Evolutionary conservation across 202 grass and related monocot genomes (phyloP), one percentile per base, ranked within the genome.

Genomic region (Eragrostis tef): DNA sequence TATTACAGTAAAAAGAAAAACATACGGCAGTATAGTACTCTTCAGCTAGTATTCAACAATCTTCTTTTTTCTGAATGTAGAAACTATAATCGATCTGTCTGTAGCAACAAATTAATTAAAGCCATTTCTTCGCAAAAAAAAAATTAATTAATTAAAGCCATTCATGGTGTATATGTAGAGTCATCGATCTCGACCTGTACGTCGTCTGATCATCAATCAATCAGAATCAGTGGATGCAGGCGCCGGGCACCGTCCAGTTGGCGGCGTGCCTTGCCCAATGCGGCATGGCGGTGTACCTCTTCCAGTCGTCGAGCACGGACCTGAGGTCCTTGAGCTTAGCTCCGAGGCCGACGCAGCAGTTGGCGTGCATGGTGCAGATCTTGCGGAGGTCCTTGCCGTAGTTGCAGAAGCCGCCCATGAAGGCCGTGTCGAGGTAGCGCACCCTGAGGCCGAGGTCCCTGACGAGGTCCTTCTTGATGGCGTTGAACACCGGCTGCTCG

Each of bases 301-400:
- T 90, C 90, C 93, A 96, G 21, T 96, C 88, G 1, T 73, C 31
- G 1, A 90, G 85, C 50, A 92, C 21, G 3, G 6, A 57, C 46
- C 63, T 68, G 6, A 95, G 90, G 51, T 92, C 93, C 10, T 52
- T 48, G 72, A 92, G 71, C 79, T 95, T 95, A 25, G 72, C 11
- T 0, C 73, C 75, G 0, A 97, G 82, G 0, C 91, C 91, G 0
- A 93, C 83, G 22, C 94, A 97, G 76, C 94, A 97, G 9, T 93
- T 97, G 0, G 94, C 94, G 1, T 97, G 94, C 34, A 97, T 50
- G 0, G 94, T 97, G 86, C 94, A 97, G 44, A 93, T 84, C 75
- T 89, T 93, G 88, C 89, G 84, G 52, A 97, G 81, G 78, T 97
- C 91, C 79, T 91, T 89, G 65, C 87, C 88, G 5, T 80, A 75